Evolutionary conservation across 2,329 filamentous ascomycete genomes (phyloP).

Genomic region (Aspergillus awamori): DNA sequence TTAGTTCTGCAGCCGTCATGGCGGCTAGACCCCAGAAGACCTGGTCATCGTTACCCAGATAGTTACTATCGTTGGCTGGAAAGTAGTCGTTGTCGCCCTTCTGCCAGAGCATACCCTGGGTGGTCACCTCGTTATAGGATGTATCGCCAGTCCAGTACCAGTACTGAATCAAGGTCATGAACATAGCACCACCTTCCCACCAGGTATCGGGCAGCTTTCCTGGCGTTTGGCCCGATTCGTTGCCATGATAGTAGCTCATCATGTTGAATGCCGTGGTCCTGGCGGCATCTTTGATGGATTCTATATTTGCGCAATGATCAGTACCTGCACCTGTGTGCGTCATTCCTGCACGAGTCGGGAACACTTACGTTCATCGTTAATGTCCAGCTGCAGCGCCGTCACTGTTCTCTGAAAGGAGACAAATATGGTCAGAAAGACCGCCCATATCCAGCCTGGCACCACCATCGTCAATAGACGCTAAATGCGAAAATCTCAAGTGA

Average conservation of each 20-base stretch:
- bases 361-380: constrained; percentile 25
- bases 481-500: not conserved
- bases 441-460: constrained; percentile 11
- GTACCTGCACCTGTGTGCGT: not conserved
- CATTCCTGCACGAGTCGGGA: not conserved
- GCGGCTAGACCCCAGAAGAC: constrained; percentile 85
- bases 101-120: constrained; percentile 72
- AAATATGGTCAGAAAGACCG: constrained; percentile 11
- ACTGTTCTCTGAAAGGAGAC: constrained; percentile 17
- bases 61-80: constrained; percentile 59
- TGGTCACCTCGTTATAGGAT: constrained; percentile 69
- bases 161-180: constrained; percentile 73
- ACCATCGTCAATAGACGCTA: constrained; percentile 3
- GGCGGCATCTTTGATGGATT: constrained; percentile 39
- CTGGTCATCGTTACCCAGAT: constrained; percentile 60
- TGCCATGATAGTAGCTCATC: constrained; percentile 43
- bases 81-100: constrained; percentile 77
- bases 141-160: constrained; percentile 80
- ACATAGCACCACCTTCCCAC: constrained; percentile 76
- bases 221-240: constrained; percentile 42
- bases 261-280: constrained; percentile 42
- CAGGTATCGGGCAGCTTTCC: constrained; percentile 44
- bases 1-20: constrained; percentile 76
- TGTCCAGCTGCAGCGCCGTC: constrained; percentile 22
- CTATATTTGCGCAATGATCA: constrained; percentile 18